A percentile compares a stretch with the other conserved stretches of the same genome.
Evolutionary conservation across 768 basidiomycete species (phyloP).

Genomic region (Pisolithus tinctorius): DNA sequence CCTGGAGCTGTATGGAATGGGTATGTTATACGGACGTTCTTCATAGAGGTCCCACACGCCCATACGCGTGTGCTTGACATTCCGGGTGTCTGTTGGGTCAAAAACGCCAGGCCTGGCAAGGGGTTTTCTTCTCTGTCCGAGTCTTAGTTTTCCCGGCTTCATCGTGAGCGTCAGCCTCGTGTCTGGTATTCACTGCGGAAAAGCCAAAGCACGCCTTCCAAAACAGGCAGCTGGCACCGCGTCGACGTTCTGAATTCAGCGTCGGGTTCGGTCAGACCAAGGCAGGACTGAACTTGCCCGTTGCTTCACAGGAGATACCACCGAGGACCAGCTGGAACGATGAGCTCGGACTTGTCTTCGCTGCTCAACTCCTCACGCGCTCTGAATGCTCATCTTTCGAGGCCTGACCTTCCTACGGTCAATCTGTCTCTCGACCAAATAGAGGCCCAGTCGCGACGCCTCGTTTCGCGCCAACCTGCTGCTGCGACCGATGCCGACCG

Average conservation of each 20-base stretch:
- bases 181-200: not conserved
- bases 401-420: conserved; percentile 81
- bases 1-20: conserved; percentile 36
- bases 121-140: conserved; percentile 2
- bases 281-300: too few species aligned
- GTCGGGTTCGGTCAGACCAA: too few species aligned
- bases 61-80: conserved; percentile 52
- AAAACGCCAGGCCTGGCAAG: conserved; percentile 20
- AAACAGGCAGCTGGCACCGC: not conserved
- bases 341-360: conserved; percentile 54
- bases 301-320: too few species aligned
- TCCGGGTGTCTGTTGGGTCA: conserved; percentile 30
- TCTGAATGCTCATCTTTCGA: conserved; percentile 69
- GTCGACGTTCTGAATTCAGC: too few species aligned
- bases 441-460: conserved; percentile 83
- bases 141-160: not conserved
- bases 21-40: conserved; percentile 38
- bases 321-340: conserved; percentile 2
- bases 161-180: not conserved
- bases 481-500: conserved; percentile 60
- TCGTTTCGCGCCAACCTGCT: conserved; percentile 66
- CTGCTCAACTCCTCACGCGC: conserved; percentile 63
- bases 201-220: not conserved
- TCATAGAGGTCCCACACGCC: conserved; percentile 80
- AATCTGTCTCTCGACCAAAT: conserved; percentile 91